Percentiles rank a stretch among this genome's conserved stretches.
Conservation (phyloP, 345 rosid genomes). For the Balakata baccata region DNA sequence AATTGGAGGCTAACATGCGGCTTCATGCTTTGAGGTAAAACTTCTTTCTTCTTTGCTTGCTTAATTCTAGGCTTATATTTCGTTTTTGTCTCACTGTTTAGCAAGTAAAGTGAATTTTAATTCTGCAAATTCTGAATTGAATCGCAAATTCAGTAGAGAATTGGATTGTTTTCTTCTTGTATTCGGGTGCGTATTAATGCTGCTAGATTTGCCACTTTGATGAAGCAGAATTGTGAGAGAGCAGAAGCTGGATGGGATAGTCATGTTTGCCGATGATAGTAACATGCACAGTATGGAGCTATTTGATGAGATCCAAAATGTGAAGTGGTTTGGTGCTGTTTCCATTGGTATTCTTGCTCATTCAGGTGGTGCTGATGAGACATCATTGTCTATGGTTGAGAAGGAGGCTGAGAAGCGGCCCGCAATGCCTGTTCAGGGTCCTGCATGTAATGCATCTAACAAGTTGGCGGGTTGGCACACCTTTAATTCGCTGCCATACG, state of each 20-base stretch:
- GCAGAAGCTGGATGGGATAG: conserved; percentile 89
- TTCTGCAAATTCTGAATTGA: background rate
- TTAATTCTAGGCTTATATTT: background rate
- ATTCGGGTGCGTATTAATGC: conserved; percentile 17
- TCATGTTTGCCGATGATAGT: conserved; percentile 94
- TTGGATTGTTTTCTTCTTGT: background rate
- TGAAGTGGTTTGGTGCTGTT: conserved; percentile 84
- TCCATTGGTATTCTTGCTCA: conserved; percentile 79
- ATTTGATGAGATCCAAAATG: conserved; percentile 86
- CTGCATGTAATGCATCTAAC: conserved; percentile 79
- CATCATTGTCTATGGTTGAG: conserved; percentile 25
- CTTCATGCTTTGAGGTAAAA: conserved; percentile 69
- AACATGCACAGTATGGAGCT: conserved; percentile 97
- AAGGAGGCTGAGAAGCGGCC: conserved; percentile 39
- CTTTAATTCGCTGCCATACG: conserved; percentile 62
- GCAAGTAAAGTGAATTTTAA: background rate
- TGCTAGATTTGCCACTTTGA: conserved; percentile 12
- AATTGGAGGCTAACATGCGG: conserved; percentile 77
- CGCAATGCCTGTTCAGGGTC: conserved; percentile 82
- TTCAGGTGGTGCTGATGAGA: conserved; percentile 51
- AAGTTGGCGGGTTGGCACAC: conserved; percentile 83
- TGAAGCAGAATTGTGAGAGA: conserved; percentile 67
- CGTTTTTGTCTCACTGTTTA: background rate
- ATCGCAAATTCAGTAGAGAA: background rate
- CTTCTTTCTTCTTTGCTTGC: background rate